Conservation (phyloP, 768 basidiomycete species). For the Rhizopogon sp. region DNA sequence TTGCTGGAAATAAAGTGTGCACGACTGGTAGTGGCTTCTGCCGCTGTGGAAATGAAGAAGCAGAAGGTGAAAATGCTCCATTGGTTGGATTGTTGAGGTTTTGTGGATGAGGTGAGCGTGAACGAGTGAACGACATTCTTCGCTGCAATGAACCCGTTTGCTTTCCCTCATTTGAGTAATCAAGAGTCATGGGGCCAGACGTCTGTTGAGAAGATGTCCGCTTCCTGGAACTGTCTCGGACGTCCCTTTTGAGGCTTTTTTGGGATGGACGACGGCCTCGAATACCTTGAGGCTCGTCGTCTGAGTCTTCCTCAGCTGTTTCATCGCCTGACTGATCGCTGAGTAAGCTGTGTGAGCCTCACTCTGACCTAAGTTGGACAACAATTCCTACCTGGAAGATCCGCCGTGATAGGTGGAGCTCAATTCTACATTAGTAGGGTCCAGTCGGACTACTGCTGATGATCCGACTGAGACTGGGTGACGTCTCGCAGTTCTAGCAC, state of each 20-base stretch:
- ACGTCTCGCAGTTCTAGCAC: conserved; percentile 21
- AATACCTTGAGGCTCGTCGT: conserved; percentile 37
- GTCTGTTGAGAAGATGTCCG: conserved; percentile 18
- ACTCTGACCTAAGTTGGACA: neutral
- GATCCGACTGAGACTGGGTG: conserved; percentile 20
- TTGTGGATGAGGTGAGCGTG: conserved; percentile 57
- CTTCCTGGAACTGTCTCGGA: conserved; percentile 21
- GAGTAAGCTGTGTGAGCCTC: conserved; percentile 14
- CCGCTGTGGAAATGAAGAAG: conserved; percentile 40
- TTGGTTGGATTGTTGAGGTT: conserved; percentile 28
- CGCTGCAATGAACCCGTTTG: conserved; percentile 29
- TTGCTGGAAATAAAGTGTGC: conserved; percentile 42
- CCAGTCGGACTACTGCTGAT: conserved; percentile 12
- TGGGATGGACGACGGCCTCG: conserved; percentile 41
- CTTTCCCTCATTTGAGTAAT: conserved; percentile 28
- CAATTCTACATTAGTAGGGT: conserved; percentile 50
- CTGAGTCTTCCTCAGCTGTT: conserved; percentile 56
- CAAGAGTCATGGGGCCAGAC: conserved; percentile 18
- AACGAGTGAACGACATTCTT: conserved; percentile 60
- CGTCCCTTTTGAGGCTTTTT: conserved; percentile 23
- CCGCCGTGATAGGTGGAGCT: conserved; percentile 88
- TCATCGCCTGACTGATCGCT: conserved; percentile 48
- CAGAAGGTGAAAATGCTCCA: conserved; percentile 30
- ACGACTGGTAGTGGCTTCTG: conserved; percentile 24
- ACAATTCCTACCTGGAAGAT: conserved; percentile 59